Evolutionary conservation across 2,329 filamentous ascomycete genomes (phyloP).

Genomic region (Botrytis medusae): DNA sequence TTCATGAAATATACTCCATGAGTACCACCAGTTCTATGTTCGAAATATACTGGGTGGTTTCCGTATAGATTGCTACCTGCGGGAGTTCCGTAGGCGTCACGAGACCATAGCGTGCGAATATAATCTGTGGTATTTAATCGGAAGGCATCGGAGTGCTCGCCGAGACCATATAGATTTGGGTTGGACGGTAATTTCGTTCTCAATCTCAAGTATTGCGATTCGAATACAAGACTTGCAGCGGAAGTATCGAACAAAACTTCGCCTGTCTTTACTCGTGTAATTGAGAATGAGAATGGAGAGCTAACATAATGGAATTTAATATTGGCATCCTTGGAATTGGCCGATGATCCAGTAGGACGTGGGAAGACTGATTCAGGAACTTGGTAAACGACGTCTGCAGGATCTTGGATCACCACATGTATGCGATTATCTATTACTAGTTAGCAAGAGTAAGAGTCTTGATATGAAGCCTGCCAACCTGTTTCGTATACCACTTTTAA

Average conservation of each 20-base stretch:
- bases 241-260: constrained; percentile 62
- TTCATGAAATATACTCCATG: constrained; percentile 70
- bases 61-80: constrained; percentile 60
- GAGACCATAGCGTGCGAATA: constrained; percentile 60
- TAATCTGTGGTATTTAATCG: constrained; percentile 59
- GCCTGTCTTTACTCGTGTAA: constrained; percentile 49
- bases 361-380: constrained; percentile 58
- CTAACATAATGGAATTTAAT: constrained; percentile 53
- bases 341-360: constrained; percentile 46
- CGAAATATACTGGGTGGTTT: constrained; percentile 63
- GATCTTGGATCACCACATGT: constrained; percentile 64
- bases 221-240: constrained; percentile 57
- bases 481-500: constrained; percentile 62
- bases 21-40: constrained; percentile 57
- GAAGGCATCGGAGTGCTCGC: constrained; percentile 62
- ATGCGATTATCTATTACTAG: constrained; percentile 52
- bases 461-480: constrained; percentile 41
- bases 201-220: constrained; percentile 63
- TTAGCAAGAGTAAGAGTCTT: constrained; percentile 34
- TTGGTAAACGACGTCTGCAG: constrained; percentile 58
- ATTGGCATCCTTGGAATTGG: constrained; percentile 41
- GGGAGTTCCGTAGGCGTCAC: constrained; percentile 58
- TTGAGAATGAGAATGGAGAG: constrained; percentile 61
- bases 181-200: constrained; percentile 57
- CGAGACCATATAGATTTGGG: constrained; percentile 64